Conservation (phyloP, 1,284 basidiomycete species). For the Heterobasidion occidentale region DNA sequence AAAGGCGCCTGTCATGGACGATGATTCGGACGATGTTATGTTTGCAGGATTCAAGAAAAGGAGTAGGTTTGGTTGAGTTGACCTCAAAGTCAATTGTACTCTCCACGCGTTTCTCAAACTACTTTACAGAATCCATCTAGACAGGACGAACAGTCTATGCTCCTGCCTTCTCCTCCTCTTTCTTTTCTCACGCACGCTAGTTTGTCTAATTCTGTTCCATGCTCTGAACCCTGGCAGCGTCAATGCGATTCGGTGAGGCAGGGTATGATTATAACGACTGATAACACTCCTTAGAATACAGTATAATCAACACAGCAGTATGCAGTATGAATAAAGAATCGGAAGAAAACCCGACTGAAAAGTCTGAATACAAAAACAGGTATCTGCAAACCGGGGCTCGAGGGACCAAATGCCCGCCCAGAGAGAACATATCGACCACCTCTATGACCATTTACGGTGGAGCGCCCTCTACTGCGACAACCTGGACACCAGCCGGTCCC, state of each 20-base stretch:
- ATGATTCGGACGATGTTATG: conserved; percentile 63
- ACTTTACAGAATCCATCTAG: too few relatives aligned
- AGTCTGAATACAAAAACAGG: too few relatives aligned
- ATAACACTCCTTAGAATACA: not conserved
- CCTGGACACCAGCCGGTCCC: not conserved
- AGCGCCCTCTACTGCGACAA: not conserved
- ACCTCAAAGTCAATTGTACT: not conserved
- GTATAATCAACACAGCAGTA: not conserved
- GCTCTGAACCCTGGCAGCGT: not conserved
- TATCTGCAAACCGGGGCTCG: too few relatives aligned
- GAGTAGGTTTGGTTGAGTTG: conserved; percentile 3
- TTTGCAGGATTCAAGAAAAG: conserved; percentile 54
- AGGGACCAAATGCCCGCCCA: too few relatives aligned
- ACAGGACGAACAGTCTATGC: too few relatives aligned
- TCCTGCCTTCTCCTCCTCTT: too few relatives aligned
- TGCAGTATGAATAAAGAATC: not conserved
- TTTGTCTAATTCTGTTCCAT: not conserved
- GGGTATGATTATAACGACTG: too few relatives aligned
- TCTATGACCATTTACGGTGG: not conserved
- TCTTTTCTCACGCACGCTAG: too few relatives aligned
- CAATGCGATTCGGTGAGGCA: too few relatives aligned
- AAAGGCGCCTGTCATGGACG: conserved; percentile 38
- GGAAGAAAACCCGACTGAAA: not conserved
- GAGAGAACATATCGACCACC: too few relatives aligned
- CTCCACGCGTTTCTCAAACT: too few relatives aligned